A percentile compares a stretch with the other conserved stretches of the same genome.
These are phyloP conservation scores for Posidonia oceanica DNA, from an alignment of 116 monocot species.

Conservation along the genomic window DNA sequence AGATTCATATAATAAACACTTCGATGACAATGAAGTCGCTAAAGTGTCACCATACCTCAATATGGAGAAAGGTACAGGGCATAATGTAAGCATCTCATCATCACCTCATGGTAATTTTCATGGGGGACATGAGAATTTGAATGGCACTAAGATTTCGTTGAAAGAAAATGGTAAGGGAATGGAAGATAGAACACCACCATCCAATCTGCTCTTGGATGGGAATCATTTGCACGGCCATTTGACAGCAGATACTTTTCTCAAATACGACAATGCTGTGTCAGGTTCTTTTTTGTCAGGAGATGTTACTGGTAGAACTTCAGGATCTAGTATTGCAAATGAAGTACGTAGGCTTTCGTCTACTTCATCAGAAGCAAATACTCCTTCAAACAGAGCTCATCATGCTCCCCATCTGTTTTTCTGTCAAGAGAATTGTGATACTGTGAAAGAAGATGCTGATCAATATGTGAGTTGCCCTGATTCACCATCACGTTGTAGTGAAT, in stretches of 20 bases:
- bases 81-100: neutral
- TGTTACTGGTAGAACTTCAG: neutral
- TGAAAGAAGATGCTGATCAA: neutral
- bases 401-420: neutral
- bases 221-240: neutral
- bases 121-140: constrained; percentile 20
- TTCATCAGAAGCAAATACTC: neutral
- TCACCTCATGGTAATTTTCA: neutral
- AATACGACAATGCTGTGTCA: neutral
- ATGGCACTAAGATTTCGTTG: constrained; percentile 20
- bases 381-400: neutral
- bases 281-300: too few relatives aligned
- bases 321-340: neutral
- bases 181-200: neutral
- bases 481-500: neutral
- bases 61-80: neutral
- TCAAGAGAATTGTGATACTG: neutral
- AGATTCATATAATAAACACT: neutral
- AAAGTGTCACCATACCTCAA: neutral
- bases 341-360: neutral
- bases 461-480: neutral
- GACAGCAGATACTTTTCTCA: neutral
- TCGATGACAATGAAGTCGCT: neutral
- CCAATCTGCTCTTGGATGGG: neutral
- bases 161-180: constrained; percentile 1